Conservation (phyloP, 2,329 filamentous ascomycete species). For the Atkinsonella texensis region DNA sequence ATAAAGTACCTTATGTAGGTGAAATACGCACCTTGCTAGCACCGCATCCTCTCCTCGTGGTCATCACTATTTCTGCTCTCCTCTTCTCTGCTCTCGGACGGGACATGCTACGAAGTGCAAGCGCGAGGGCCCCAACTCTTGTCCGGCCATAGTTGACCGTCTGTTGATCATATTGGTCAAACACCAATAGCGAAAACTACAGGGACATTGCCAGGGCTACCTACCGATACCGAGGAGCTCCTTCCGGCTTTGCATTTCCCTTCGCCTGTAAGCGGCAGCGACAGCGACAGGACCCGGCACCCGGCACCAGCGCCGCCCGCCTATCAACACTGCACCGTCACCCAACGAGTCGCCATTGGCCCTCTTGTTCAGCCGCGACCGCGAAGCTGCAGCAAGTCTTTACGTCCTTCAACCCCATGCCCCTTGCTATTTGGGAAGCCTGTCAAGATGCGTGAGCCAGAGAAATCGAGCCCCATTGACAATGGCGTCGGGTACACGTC, state of each 20-base stretch:
- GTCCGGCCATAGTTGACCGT: not conserved
- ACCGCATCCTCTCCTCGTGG: not conserved
- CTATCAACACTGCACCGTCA: not conserved
- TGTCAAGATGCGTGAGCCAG: slow-evolving; percentile 19
- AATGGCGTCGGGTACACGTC: slow-evolving; percentile 16
- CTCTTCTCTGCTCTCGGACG: not conserved
- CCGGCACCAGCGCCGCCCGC: too few species aligned
- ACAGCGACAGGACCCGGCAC: not conserved
- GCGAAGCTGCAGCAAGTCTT: not conserved
- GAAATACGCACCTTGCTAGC: not conserved
- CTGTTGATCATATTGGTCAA: not conserved
- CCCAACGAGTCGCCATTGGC: not conserved
- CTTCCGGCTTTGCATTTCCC: not conserved
- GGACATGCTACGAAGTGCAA: not conserved
- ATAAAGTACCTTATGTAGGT: too few species aligned
- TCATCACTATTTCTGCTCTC: not conserved
- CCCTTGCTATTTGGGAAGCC: too few species aligned
- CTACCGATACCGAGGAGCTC: not conserved
- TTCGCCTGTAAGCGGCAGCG: not conserved
- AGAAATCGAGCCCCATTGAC: slow-evolving; percentile 12
- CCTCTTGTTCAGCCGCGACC: not conserved
- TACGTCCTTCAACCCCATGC: too few species aligned
- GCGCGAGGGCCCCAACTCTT: not conserved
- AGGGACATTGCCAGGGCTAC: not conserved
- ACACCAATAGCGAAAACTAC: too few species aligned